Base-by-base conservation (phyloP, 345 rosid genomes). In the Populus deltoides region DNA sequence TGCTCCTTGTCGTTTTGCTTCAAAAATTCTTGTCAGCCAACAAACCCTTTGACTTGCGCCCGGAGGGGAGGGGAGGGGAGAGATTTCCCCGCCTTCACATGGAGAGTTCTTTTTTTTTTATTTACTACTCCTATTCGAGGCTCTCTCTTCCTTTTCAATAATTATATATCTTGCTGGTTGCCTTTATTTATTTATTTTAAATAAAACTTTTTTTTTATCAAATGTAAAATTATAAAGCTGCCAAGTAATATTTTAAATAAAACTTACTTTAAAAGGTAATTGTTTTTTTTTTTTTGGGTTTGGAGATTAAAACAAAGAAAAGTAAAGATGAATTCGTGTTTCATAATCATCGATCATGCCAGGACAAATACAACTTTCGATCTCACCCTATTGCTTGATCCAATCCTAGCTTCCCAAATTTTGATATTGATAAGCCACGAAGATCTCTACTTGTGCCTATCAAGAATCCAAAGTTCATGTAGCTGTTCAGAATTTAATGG, bases 11-110 rank as follows among this genome's bases (percentile, higher is more conserved):
- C 87, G 72, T 83, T 79, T 81, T 36, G 71, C 68, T 59, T 72
- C 76, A 76, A 55, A 83, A 79, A 66, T 79, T 81, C 88, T 78
- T 72, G 66, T 81, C 76, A 75, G 70, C 88, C 87, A 86, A 81
- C 90, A 81, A 87, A 90, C 90, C 65, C 90, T 85, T 90, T 89
- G 94, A 90, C 94, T 85, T 86, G 86, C 88, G 79, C 88, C 57
- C 57, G 5, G 2, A 18, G 29, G 61, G 45, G 29, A 45, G 18
- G 38, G 18, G 3, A 27, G 25, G 68, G 25, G 45, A 77, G 9
- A 22, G 38, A 17, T 29, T 85, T 85, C 84, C 88, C 90, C 87
- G 87, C 87, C 88, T 70, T 84, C 84, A 82, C 86, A 83, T 87
- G 90, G 89, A 68, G 77, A 45, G 17, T 33, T 57, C 49, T 36